Evolutionary conservation across 2,329 filamentous ascomycete species (phyloP), one percentile per base, ranked within the genome.

Genomic region (Colletotrichum shisoi): DNA sequence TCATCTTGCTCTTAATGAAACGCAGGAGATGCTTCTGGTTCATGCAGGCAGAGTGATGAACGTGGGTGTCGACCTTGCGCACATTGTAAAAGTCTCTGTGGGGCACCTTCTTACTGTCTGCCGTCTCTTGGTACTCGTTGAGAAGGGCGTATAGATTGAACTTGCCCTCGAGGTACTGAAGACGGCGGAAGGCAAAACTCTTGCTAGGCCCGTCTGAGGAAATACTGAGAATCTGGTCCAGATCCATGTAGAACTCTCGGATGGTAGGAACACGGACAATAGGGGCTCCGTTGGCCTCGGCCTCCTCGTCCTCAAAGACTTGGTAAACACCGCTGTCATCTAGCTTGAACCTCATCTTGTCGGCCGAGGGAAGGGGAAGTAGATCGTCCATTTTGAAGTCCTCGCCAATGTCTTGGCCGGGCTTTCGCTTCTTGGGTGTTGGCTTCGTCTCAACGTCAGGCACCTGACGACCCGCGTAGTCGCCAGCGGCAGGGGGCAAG

Each of bases 1-100:
- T 98, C 93, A 99, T 97, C 81, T 99, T 99, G 80, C 93, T 97
- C 80, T 99, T 99, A 83, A 99, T 99, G 79, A 99, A 99, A 62
- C 95, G 92, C 68, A 99, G 83, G 64, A 99, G 81, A 84, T 99
- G 95, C 80, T 99, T 99, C 79, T 99, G 95, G 76, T 99, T 99
- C 95, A 99, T 99, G 77, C 95, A 99, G 27, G 95, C 95, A 17
- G 95, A 99, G 78, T 99, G 95, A 76, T 99, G 95, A 72, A 99
- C 95, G 84, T 99, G 95, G 9, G 95, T 99, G 76, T 99, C 95
- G 57, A 99, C 95, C 78, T 99, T 99, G 76, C 95, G 87, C 56
- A 99, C 95, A 75, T 99, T 99, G 83, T 99, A 99, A 76, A 99
- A 99, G 79, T 99, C 95, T 81, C 95, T 89, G 79, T 99, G 95